phyloP scores from a whole-genome alignment of 1,284 basidiomycete species.

The Volvariella surrecta region DNA sequence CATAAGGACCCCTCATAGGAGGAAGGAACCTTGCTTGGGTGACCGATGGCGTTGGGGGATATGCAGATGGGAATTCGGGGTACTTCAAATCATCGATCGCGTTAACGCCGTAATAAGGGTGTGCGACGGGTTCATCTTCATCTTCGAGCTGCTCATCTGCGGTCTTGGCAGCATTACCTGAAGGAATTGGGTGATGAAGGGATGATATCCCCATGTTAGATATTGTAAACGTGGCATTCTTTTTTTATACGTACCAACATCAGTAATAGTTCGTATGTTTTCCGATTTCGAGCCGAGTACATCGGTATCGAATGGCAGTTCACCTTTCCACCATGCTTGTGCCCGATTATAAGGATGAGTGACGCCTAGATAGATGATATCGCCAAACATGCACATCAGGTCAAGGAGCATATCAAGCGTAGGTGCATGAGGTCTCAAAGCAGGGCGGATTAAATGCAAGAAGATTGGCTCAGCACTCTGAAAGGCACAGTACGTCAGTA shows the following conservation, averaged over 20 bases:
- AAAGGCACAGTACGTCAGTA: constrained; percentile 8
- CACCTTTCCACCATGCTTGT: constrained; percentile 31
- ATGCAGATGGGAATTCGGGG: constrained; percentile 33
- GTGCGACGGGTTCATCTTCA: constrained; percentile 9
- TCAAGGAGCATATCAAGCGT: constrained; percentile 56
- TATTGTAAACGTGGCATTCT: no score
- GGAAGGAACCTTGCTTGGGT: constrained; percentile 8
- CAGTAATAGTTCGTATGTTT: no score
- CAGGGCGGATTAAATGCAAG: constrained; percentile 62
- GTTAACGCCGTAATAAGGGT: constrained; percentile 11
- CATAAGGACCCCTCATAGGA: constrained; percentile 12
- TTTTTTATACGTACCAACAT: no score
- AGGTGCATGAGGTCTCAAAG: constrained; percentile 58
- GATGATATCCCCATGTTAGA: no score
- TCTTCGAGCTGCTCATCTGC: neutral
- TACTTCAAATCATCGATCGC: constrained; percentile 36
- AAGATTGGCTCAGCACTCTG: constrained; percentile 77
- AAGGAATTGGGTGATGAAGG: neutral
- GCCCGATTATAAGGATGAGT: constrained; percentile 43
- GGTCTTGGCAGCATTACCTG: neutral
- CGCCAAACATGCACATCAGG: constrained; percentile 47
- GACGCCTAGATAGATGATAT: constrained; percentile 34
- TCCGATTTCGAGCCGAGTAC: no score
- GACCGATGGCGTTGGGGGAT: constrained; percentile 32
- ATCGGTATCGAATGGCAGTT: no score